Base-by-base conservation (phyloP, 176 grass and related monocot species). In the Oryza rufipogon region DNA sequence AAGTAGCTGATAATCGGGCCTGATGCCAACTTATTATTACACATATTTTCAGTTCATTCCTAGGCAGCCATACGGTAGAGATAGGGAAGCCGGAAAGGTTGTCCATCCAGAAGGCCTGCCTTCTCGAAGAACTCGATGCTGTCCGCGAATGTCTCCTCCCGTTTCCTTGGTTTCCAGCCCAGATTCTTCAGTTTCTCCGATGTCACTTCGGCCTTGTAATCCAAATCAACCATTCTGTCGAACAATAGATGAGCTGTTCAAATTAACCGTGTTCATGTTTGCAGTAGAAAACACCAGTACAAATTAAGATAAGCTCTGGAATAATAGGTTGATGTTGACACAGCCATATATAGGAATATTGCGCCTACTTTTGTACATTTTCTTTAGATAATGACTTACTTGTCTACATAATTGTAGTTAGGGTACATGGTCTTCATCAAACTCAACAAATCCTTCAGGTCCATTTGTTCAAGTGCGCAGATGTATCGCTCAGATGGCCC, bases 181-280 rank as follows among this genome's bases (percentile, higher is more conserved):
- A 86, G 20, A 19, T 78, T 90, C 33, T 68, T 81, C 10, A 90
- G 60, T 46, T 90, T 90, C 1, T 78, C 88, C 0, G 78, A 82
- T 13, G n/a, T 54, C n/a, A 78, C 9, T 16, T 1, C 11, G 39
- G 2, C 8, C 5, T 34, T 54, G 25, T 22, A 45, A 19, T 77
- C 56, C 16, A 52, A 66, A 44, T 60, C 78, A 60, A 71, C 65
- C 4, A 80, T 73, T 38, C 79, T 71, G 33, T 65, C 6, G 44
- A 6, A 19, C 16, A 65, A 6, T 5, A 26, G 45, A 54, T 1
- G 16, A 19, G 15, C 1, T 19, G 25, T 4, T 46, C 9, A 28
- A 64, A 49, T 15, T 49, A 45, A 28, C 26, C n/a, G 0, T 42
- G 11, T 0, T 7, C 25, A 15, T 22, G 2, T 8, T 16, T 44